Conservation (phyloP, 2,329 filamentous ascomycete genomes). For the Trichophyton rubrum region DNA sequence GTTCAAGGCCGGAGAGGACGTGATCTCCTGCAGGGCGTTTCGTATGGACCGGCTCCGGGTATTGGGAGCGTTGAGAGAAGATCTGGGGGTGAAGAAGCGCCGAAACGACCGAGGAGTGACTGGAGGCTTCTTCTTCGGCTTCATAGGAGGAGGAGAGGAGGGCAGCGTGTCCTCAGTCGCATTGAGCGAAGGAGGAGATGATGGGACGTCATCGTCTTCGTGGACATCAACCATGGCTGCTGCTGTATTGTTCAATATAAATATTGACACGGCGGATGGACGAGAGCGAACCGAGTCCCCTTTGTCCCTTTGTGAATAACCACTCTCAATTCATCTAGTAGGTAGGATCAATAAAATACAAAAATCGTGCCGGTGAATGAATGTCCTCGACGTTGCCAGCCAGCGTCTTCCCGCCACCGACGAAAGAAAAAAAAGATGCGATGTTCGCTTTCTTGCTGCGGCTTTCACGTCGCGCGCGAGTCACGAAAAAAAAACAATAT, state of each 20-base stretch:
- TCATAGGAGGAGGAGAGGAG: constrained; percentile 33
- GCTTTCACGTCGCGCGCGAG: background rate
- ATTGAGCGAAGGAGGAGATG: constrained; percentile 12
- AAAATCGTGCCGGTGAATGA: background rate
- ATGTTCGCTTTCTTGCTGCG: background rate
- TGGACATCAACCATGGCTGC: constrained; percentile 5
- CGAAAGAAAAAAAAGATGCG: background rate
- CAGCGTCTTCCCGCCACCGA: background rate
- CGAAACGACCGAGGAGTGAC: constrained; percentile 41
- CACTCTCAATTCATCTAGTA: background rate
- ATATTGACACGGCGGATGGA: background rate
- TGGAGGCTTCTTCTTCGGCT: constrained; percentile 34
- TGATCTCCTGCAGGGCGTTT: constrained; percentile 34
- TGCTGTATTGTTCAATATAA: background rate
- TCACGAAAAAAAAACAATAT: background rate
- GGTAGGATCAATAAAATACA: background rate
- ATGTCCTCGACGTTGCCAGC: background rate
- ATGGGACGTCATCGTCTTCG: constrained; percentile 12
- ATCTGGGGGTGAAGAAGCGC: constrained; percentile 40
- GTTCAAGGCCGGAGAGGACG: constrained; percentile 29
- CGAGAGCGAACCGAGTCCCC: background rate
- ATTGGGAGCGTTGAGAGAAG: constrained; percentile 26
- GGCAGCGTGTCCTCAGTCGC: constrained; percentile 22
- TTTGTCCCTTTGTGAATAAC: background rate
- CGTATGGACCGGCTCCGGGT: constrained; percentile 30